These are phyloP conservation scores for Circinella minor DNA, from an alignment of 371 early-diverging fungal genomes.

Conservation along the genomic window DNA sequence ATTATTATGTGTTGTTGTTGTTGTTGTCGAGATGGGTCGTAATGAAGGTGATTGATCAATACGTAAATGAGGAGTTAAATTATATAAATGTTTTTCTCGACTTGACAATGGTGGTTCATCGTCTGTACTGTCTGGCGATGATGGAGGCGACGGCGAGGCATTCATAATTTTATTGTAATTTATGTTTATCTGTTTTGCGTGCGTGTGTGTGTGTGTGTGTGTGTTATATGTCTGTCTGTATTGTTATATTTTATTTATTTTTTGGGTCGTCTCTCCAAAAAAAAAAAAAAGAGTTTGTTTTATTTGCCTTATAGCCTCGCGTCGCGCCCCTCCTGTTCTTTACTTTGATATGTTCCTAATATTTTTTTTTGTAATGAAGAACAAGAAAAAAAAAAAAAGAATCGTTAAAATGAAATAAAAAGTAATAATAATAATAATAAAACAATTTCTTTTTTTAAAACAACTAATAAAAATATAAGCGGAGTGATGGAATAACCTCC, in stretches of 20 bases:
- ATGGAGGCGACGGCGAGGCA: constrained; percentile 14
- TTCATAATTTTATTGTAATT: neutral
- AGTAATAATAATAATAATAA: too few relatives aligned
- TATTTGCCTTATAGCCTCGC: neutral
- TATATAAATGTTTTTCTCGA: constrained; percentile 6
- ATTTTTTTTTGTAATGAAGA: neutral
- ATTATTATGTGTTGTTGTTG: too few relatives aligned
- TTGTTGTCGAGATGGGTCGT: neutral
- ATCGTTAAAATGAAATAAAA: too few relatives aligned
- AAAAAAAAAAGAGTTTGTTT: too few relatives aligned
- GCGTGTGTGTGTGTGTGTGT: too few relatives aligned
- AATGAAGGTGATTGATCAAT: constrained; percentile 26
- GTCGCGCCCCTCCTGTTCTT: neutral
- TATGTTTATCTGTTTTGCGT: too few relatives aligned
- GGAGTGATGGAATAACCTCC: too few relatives aligned
- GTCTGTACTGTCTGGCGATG: constrained; percentile 14
- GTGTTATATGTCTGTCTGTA: too few relatives aligned
- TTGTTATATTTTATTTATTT: too few relatives aligned
- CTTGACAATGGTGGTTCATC: constrained; percentile 17
- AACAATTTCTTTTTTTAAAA: too few relatives aligned
- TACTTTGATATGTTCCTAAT: neutral
- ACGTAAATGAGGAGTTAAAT: constrained; percentile 20
- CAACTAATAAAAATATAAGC: too few relatives aligned
- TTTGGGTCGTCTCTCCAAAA: too few relatives aligned
- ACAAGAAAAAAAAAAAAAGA: neutral